Percentiles rank a stretch among this genome's conserved stretches.
Evolutionary conservation across 257 asterid species (phyloP).

Genomic region (Sherardia arvensis): DNA sequence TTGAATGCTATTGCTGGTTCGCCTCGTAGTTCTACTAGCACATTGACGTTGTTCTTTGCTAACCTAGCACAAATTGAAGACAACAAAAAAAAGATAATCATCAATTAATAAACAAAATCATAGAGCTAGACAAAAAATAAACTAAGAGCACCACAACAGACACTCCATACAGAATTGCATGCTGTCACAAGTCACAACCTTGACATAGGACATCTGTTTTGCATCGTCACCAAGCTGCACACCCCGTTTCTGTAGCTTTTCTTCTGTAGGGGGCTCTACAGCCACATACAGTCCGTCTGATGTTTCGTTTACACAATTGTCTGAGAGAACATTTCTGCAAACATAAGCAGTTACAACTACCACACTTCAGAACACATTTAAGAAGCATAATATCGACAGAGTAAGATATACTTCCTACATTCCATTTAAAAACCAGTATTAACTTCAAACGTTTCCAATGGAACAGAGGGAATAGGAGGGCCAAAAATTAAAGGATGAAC

Average conservation of each 20-base stretch:
- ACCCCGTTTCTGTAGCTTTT: constrained; percentile 48
- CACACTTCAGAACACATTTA: constrained; percentile 6
- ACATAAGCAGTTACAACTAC: constrained; percentile 19
- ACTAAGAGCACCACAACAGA: neutral
- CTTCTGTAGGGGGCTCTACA: constrained; percentile 36
- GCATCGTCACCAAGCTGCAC: constrained; percentile 67
- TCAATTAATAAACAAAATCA: neutral
- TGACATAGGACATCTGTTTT: constrained; percentile 86
- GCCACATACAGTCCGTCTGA: constrained; percentile 39
- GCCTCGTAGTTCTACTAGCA: constrained; percentile 72
- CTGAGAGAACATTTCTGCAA: constrained; percentile 47
- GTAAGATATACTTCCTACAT: constrained; percentile 3
- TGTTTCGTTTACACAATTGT: constrained; percentile 31
- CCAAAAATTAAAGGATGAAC: constrained; percentile 1
- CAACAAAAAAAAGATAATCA: neutral
- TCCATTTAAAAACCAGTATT: constrained; percentile 6
- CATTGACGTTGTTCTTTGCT: constrained; percentile 87
- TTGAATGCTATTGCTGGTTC: constrained; percentile 57
- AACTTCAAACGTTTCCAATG: neutral
- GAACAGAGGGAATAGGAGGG: neutral
- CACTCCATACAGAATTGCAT: constrained; percentile 8
- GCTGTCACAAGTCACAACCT: constrained; percentile 43
- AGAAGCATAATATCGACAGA: constrained; percentile 1
- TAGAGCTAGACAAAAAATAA: neutral
- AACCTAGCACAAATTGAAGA: constrained; percentile 40